A percentile compares a stretch with the other conserved stretches of the same genome.
phyloP scores from a whole-genome alignment of 768 basidiomycete genomes.

The Mycena maculata region DNA sequence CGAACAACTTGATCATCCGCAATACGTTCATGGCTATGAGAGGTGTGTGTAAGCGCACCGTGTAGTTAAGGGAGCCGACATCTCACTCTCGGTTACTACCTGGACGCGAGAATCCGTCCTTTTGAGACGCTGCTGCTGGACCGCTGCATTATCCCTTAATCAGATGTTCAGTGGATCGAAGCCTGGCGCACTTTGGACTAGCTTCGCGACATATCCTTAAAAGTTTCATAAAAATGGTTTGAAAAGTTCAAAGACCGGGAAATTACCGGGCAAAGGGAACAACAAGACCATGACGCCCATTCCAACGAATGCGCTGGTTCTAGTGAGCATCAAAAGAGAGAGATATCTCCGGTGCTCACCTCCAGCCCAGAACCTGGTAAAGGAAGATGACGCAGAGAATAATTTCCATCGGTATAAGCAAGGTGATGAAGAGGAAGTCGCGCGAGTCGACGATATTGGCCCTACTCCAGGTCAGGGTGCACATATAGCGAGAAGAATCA shows the following conservation, averaged over 20 bases:
- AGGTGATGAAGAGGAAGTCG: slow-evolving; percentile 28
- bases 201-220: slow-evolving; percentile 63
- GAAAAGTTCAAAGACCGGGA: no score
- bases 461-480: no score
- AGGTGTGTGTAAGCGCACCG: slow-evolving; percentile 38
- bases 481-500: neutral
- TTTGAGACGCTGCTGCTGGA: slow-evolving; percentile 65
- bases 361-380: slow-evolving; percentile 64
- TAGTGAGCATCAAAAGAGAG: neutral
- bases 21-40: slow-evolving; percentile 63
- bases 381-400: slow-evolving; percentile 54
- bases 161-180: neutral
- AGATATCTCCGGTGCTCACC: slow-evolving; percentile 41
- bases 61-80: slow-evolving; percentile 33
- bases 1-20: slow-evolving; percentile 82
- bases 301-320: slow-evolving; percentile 65
- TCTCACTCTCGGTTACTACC: slow-evolving; percentile 67
- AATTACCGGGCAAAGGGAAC: slow-evolving; percentile 71
- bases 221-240: no score
- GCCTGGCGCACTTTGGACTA: slow-evolving; percentile 48
- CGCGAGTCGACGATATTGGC: slow-evolving; percentile 30
- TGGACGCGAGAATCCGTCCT: slow-evolving; percentile 73
- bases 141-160: slow-evolving; percentile 23
- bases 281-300: slow-evolving; percentile 48
- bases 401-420: slow-evolving; percentile 54